Percentiles rank a stretch among this genome's conserved stretches.
Conservation (phyloP, 2,329 filamentous ascomycete species). For the Trichoderma koningii region DNA sequence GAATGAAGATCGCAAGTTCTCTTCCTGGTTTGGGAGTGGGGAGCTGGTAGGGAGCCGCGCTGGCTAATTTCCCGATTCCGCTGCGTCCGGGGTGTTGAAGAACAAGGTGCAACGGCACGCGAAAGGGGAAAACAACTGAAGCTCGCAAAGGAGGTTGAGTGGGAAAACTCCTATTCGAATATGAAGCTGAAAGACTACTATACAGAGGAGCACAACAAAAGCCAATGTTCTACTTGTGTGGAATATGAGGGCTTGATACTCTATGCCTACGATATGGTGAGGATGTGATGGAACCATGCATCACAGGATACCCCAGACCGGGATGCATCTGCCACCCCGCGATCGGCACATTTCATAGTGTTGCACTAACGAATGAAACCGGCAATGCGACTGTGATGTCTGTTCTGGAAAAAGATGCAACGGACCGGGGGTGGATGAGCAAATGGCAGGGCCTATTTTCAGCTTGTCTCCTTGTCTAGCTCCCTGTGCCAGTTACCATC, state of each 20-base stretch:
- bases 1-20: slow-evolving; percentile 20
- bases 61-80: slow-evolving; percentile 1
- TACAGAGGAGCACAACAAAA: neutral
- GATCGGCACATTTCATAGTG: slow-evolving; percentile 14
- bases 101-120: neutral
- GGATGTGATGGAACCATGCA: slow-evolving; percentile 8
- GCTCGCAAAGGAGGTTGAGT: neutral
- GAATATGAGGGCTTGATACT: too few species aligned
- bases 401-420: neutral
- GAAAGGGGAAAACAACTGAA: neutral
- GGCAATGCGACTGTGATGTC: slow-evolving; percentile 1
- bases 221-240: too few species aligned
- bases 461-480: neutral
- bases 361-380: slow-evolving; percentile 6
- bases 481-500: neutral
- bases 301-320: slow-evolving; percentile 16
- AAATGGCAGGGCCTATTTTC: neutral
- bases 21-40: neutral
- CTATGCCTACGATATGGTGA: neutral
- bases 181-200: neutral
- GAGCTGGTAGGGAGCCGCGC: neutral
- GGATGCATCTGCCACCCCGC: neutral
- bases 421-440: neutral
- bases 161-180: too few species aligned
- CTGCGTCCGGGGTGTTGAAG: neutral